Evolutionary conservation across 2,329 filamentous ascomycete genomes (phyloP), one percentile per base, ranked within the genome.

Genomic region (Claviceps sp.): DNA sequence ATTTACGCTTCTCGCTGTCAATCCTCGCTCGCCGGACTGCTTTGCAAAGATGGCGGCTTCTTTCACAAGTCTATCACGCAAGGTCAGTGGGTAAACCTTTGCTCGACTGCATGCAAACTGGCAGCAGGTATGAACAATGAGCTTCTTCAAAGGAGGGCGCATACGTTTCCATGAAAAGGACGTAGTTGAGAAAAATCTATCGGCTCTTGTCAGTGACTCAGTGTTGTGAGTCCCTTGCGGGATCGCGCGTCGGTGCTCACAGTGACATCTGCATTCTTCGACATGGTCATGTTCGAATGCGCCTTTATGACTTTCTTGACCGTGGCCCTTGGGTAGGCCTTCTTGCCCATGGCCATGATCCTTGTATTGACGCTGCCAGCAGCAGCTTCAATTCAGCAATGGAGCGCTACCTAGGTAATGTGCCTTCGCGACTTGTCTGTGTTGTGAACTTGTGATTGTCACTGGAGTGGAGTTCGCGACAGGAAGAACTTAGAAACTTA

Each of bases 291-390:
- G 56, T 87, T 85, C 8, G 88, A 85, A 67, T 95, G 89, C 18
- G 88, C 89, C 70, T 95, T 95, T 62, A 94, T 76, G 54, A 94
- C 91, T 67, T 89, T 90, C 68, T 89, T 93, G 60, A 95, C 75
- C 0, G 87, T 93, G 18, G 81, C 82, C 56, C 89, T 83, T 11
- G 89, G 89, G 62, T 95, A 95, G 14, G 87, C 74, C 60, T 89
- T 91, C 62, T 84, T 82, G 22, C 80, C 74, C 13, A 67, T 60
- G 3, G 64, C 65, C 66, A 69, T 69, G 41, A 14, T 11, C 1
- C 30, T 45, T 22, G 30, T 22, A 9, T 14, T 37, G 14, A 22
- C 16, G 20, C 41, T 24, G 41, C 20, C 9, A 34, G 37, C 16
- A 5, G 26, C 44, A 36, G 45, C n/a, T 8, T 14, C 20, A 16